phyloP scores from a whole-genome alignment of 2,329 filamentous ascomycete genomes.

The Alternaria sp. region DNA sequence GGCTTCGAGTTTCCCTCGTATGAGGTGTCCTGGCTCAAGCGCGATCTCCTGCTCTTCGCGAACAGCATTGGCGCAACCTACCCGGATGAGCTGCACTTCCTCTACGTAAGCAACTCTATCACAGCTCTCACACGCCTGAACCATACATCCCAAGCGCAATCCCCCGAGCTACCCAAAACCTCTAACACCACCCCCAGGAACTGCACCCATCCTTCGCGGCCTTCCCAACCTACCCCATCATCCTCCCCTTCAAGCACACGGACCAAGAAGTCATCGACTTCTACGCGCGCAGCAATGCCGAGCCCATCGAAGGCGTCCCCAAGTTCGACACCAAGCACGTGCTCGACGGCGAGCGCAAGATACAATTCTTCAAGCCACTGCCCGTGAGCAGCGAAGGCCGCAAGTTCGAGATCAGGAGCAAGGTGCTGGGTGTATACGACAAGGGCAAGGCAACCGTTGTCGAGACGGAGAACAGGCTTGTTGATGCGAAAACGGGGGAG shows the following conservation, averaged over 20 bases:
- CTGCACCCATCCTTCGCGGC: conserved; percentile 84
- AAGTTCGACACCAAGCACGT: conserved; percentile 75
- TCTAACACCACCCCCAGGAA: conserved; percentile 63
- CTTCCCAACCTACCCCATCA: conserved; percentile 87
- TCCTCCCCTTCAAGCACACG: conserved; percentile 82
- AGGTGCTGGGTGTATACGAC: conserved; percentile 85
- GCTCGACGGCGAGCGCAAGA: conserved; percentile 82
- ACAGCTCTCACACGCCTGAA: neutral
- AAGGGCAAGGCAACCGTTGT: conserved; percentile 85
- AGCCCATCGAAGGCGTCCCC: conserved; percentile 76
- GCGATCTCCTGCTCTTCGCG: conserved; percentile 88
- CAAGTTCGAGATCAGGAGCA: conserved; percentile 77
- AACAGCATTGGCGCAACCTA: conserved; percentile 81
- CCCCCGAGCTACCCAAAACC: neutral
- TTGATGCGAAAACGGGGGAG: conserved; percentile 72
- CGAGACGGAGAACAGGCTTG: conserved; percentile 77
- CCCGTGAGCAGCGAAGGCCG: conserved; percentile 73
- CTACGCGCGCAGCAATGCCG: conserved; percentile 71
- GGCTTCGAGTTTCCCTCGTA: conserved; percentile 81
- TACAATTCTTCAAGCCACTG: conserved; percentile 77
- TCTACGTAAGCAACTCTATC: conserved; percentile 70
- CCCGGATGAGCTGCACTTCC: conserved; percentile 87
- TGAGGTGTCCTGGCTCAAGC: conserved; percentile 83
- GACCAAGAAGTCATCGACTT: conserved; percentile 83
- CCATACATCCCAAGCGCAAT: neutral